Conservation (phyloP, 345 rosid genomes). For the Sisymbrium irio region DNA sequence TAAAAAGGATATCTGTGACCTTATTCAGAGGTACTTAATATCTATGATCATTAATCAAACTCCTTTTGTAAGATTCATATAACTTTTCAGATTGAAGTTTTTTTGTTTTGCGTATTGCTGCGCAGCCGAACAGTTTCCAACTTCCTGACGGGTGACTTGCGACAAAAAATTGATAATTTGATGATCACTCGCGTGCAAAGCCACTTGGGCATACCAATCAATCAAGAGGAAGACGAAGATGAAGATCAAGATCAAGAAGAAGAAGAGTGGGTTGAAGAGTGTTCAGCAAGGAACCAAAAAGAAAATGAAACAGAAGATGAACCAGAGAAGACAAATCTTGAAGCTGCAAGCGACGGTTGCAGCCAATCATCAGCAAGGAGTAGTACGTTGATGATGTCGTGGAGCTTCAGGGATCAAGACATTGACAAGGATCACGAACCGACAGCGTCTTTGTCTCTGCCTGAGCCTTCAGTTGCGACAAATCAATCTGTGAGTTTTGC, state of each 20-base stretch:
- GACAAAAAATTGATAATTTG: conserved; percentile 65
- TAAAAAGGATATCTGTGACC: conserved; percentile 62
- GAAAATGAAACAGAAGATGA: conserved; percentile 35
- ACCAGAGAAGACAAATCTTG: conserved; percentile 34
- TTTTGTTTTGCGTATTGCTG: not conserved
- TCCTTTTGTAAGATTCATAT: not conserved
- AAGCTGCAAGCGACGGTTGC: conserved; percentile 42
- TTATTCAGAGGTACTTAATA: conserved; percentile 62
- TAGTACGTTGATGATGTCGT: conserved; percentile 36
- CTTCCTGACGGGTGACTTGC: conserved; percentile 63
- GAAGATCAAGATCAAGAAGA: conserved; percentile 10
- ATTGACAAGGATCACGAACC: conserved; percentile 39
- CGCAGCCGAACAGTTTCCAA: conserved; percentile 75
- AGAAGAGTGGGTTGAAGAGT: conserved; percentile 26
- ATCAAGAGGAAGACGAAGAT: conserved; percentile 15
- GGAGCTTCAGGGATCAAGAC: conserved; percentile 55
- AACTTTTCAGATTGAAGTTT: not conserved
- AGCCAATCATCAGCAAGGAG: conserved; percentile 43
- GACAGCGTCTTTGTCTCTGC: conserved; percentile 26
- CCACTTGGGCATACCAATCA: conserved; percentile 37
- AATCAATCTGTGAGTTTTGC: conserved; percentile 48
- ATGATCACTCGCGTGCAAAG: conserved; percentile 49
- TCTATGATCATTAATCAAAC: not conserved
- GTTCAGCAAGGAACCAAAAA: conserved; percentile 25
- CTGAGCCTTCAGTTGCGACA: conserved; percentile 26